Evolutionary conservation across 2,329 filamentous ascomycete genomes (phyloP).

Genomic region (Trichophyton mentagrophytes): DNA sequence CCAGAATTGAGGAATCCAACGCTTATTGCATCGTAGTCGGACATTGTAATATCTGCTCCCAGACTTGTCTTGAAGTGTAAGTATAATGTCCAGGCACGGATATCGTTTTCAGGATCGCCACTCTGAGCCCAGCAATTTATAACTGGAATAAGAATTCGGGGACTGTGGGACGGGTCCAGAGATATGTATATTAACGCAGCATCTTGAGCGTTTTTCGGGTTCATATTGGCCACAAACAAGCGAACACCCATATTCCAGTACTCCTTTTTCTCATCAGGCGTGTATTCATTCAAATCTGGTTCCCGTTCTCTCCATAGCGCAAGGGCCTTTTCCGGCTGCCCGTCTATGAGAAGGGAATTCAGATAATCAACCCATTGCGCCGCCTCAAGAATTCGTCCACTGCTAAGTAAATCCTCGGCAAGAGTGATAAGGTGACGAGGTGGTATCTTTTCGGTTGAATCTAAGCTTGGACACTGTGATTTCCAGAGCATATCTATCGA

Average conservation of each 20-base stretch:
- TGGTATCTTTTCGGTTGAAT: constrained; percentile 14
- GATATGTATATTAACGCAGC: constrained; percentile 35
- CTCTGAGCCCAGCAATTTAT: constrained; percentile 53
- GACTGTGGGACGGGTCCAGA: constrained; percentile 22
- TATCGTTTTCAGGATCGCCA: constrained; percentile 36
- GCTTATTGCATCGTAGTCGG: constrained; percentile 65
- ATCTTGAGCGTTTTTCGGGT: constrained; percentile 37
- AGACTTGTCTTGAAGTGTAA: constrained; percentile 50
- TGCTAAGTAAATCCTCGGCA: constrained; percentile 52
- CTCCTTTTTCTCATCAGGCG: constrained; percentile 25
- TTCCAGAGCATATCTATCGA: constrained; percentile 57
- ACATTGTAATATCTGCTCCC: constrained; percentile 49
- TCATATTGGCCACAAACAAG: constrained; percentile 37
- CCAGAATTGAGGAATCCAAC: constrained; percentile 56
- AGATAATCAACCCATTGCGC: constrained; percentile 54
- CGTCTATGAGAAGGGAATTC: constrained; percentile 53
- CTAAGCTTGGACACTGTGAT: constrained; percentile 36
- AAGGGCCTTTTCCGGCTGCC: constrained; percentile 47
- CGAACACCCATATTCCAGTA: constrained; percentile 40
- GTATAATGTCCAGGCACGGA: constrained; percentile 56
- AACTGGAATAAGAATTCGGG: constrained; percentile 45
- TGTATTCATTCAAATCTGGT: constrained; percentile 37
- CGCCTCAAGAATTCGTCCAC: constrained; percentile 43
- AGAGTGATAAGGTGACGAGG: constrained; percentile 46
- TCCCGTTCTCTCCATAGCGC: constrained; percentile 51